Evolutionary conservation across 2,329 filamentous ascomycete species (phyloP), one percentile per base, ranked within the genome.

Genomic region (Fusarium pseudonygamai): DNA sequence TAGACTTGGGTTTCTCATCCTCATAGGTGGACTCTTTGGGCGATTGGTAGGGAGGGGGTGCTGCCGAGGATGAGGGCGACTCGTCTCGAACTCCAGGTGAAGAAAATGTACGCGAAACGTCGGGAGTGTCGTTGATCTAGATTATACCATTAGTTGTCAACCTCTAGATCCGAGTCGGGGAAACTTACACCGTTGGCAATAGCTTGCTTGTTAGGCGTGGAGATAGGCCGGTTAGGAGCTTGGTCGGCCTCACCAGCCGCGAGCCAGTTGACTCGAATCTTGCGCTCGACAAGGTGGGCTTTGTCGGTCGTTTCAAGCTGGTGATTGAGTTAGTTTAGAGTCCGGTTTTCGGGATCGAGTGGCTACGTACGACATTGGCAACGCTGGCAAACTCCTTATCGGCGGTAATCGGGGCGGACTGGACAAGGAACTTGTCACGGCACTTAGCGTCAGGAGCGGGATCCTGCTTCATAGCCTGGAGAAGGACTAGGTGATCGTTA

Each of bases 401-500:
- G 72, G 91, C 87, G 28, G 92, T 92, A 75, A 98, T 93, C 58
- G 91, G 87, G 55, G 97, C 93, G 32, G 95, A 97, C 84, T 98
- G 96, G 40, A 98, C 96, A 61, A 98, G 90, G 83, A 98, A 98
- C 86, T 98, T 98, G 88, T 98, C 96, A 83, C 94, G 93, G 86
- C 96, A 99, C 83, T 94, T 95, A 71, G 93, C 91, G 81, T 97
- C 95, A 65, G 87, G 83, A 26, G 95, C 90, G 63, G 96, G 96
- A 79, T 98, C 95, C 80, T 94, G 91, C 87, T 97, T 98, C 96
- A 99, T 98, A 30, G 96, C 95, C 85, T 99, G 96, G 46, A 99
- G 91, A 42, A 98, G 91, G 66, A 99, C 96, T 97, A 50, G 28
- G 26, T 20, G 36, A 49, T 59, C 42, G 39, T 78, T 61, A 78